Percentiles rank a stretch among this genome's conserved stretches.
phyloP scores from a whole-genome alignment of 1,284 basidiomycete species.

The Kwoniella shivajii region DNA sequence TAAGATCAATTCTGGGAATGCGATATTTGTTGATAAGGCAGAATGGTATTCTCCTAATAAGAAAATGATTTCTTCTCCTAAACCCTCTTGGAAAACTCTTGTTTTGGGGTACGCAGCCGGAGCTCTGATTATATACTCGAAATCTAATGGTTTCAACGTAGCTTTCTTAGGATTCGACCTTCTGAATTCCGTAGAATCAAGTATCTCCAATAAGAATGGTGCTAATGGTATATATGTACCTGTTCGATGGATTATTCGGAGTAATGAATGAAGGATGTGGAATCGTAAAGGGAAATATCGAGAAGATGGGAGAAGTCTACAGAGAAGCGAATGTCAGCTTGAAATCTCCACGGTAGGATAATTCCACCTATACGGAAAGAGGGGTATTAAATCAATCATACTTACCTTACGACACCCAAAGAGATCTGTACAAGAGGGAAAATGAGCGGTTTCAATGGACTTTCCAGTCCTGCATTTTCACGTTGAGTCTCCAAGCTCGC shows the following conservation, averaged over 20 bases:
- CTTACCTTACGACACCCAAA: constrained; percentile 86
- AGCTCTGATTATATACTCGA: constrained; percentile 82
- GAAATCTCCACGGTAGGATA: constrained; percentile 24
- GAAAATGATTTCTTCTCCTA: constrained; percentile 79
- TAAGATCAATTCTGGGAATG: constrained; percentile 91
- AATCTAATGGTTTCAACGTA: constrained; percentile 86
- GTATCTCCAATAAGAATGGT: constrained; percentile 81
- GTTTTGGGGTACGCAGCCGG: constrained; percentile 89
- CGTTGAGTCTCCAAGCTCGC: constrained; percentile 65
- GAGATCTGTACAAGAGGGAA: constrained; percentile 96
- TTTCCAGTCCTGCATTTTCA: constrained; percentile 63
- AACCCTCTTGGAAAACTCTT: constrained; percentile 77
- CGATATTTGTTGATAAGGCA: constrained; percentile 69
- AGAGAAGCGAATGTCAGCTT: not conserved
- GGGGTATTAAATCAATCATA: not conserved
- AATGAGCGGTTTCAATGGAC: constrained; percentile 81
- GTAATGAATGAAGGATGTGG: constrained; percentile 70
- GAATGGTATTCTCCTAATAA: constrained; percentile 76
- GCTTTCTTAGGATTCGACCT: constrained; percentile 76
- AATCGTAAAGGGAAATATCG: constrained; percentile 80
- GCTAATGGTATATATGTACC: constrained; percentile 85
- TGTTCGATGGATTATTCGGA: constrained; percentile 74
- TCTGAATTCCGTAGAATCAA: constrained; percentile 74
- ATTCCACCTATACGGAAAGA: constrained; percentile 3
- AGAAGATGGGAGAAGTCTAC: constrained; percentile 76